phyloP scores from a whole-genome alignment of 108 stramenopile genomes.

The Chaetoceros tenuissimus region DNA sequence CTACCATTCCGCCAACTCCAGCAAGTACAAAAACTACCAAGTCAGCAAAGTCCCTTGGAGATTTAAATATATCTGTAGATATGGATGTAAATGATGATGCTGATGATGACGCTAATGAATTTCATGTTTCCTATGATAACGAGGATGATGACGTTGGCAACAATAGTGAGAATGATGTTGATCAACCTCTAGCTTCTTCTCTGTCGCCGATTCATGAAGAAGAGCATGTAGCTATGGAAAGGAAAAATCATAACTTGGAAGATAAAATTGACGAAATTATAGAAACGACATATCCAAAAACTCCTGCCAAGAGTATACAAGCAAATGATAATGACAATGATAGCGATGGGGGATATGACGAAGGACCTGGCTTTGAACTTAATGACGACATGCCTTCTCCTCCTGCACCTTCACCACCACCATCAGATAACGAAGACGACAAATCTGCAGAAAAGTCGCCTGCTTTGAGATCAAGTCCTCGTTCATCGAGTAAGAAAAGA shows the following conservation, averaged over 20 bases:
- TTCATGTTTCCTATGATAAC: constrained; percentile 6
- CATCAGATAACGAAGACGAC: constrained; percentile 12
- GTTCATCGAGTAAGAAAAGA: constrained; percentile 1
- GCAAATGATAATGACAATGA: constrained; percentile 5
- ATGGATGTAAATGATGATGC: constrained; percentile 6
- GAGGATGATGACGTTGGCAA: constrained; percentile 24
- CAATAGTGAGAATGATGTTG: constrained; percentile 19
- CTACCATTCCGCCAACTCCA: constrained; percentile 32
- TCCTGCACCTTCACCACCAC: not conserved
- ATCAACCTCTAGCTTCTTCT: constrained; percentile 22
- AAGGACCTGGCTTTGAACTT: constrained; percentile 1
- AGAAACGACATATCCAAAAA: constrained; percentile 2
- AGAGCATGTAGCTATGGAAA: constrained; percentile 4
- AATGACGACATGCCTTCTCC: not conserved
- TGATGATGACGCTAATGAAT: constrained; percentile 8
- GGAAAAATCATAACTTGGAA: constrained; percentile 6
- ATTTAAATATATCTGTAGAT: not conserved
- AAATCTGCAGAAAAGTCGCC: constrained; percentile 1
- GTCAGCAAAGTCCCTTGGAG: constrained; percentile 1
- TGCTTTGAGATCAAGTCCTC: constrained; percentile 7
- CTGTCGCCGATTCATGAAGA: not conserved
- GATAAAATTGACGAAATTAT: constrained; percentile 1
- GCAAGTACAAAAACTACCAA: not conserved
- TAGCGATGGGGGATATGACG: constrained; percentile 14
- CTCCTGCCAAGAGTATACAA: not conserved